Evolutionary conservation across 2,329 filamentous ascomycete species (phyloP).

Genomic region (Botrytis tulipae): DNA sequence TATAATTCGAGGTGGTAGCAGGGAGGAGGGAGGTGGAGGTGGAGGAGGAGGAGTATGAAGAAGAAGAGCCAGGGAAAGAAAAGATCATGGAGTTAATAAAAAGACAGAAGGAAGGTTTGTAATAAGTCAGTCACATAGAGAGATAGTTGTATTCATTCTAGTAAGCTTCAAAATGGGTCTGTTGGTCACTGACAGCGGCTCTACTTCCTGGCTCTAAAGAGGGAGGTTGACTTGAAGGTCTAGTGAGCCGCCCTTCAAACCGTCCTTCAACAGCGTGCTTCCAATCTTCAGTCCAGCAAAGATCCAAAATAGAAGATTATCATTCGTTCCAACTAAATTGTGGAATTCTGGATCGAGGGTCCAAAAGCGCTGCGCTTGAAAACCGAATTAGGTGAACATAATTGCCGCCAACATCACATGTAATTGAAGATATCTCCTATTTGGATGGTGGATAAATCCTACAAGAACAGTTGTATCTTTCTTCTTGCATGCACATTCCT

Average conservation of each 20-base stretch:
- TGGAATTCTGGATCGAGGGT: neutral
- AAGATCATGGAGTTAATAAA: neutral
- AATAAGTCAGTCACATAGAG: neutral
- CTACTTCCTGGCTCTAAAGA: neutral
- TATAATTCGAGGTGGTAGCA: neutral
- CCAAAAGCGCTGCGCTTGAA: slow-evolving; percentile 13
- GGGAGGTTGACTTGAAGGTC: neutral
- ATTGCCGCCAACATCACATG: slow-evolving; percentile 17
- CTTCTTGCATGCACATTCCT: slow-evolving; percentile 16
- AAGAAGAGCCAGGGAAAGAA: neutral
- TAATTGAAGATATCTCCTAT: slow-evolving; percentile 5
- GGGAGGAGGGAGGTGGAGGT: neutral
- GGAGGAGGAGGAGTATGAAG: neutral
- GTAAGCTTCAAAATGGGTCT: neutral
- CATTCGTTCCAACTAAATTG: neutral
- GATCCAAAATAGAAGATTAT: neutral
- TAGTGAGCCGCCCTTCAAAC: slow-evolving; percentile 6
- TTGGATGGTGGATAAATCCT: slow-evolving; percentile 12
- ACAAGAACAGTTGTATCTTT: neutral
- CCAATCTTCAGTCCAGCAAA: neutral
- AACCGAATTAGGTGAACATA: slow-evolving; percentile 3
- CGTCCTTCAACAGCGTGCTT: neutral
- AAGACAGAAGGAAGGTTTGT: neutral
- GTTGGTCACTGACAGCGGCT: slow-evolving; percentile 17
- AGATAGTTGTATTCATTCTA: neutral